phyloP scores from a whole-genome alignment of 1,139 yeast genomes.

The Scheffersomyces lignicola region DNA sequence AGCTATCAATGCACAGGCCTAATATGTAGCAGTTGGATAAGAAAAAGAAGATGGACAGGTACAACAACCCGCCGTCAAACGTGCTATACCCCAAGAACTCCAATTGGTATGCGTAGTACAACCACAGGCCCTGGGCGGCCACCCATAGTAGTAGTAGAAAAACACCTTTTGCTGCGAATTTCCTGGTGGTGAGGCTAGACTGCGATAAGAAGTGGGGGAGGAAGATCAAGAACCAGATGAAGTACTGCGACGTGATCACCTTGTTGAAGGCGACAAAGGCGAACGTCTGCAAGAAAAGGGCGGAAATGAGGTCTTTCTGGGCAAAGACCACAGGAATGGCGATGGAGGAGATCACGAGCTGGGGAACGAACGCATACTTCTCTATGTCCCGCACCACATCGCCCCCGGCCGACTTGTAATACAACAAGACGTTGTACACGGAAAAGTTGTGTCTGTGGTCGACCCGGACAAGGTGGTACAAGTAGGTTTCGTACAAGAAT shows the following conservation, averaged over 20 bases:
- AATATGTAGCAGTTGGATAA: conserved; percentile 64
- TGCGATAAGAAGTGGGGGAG: conserved; percentile 67
- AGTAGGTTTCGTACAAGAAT: conserved; percentile 74
- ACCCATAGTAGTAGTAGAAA: conserved; percentile 60
- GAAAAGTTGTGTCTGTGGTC: conserved; percentile 97
- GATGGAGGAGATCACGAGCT: conserved; percentile 58
- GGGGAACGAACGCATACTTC: conserved; percentile 80
- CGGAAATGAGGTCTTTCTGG: conserved; percentile 52
- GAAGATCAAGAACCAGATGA: conserved; percentile 87
- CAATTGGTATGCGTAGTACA: conserved; percentile 70
- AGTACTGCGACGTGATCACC: conserved; percentile 92
- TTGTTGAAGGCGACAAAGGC: conserved; percentile 89
- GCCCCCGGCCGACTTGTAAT: conserved; percentile 54
- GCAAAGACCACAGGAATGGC: conserved; percentile 63
- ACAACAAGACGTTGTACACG: conserved; percentile 75
- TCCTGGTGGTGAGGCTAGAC: conserved; percentile 30
- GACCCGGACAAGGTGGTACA: conserved; percentile 77
- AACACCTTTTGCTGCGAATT: conserved; percentile 28
- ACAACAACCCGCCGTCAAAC: conserved; percentile 62
- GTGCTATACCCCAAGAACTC: conserved; percentile 77
- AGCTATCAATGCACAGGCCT: conserved; percentile 55
- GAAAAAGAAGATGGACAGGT: conserved; percentile 66
- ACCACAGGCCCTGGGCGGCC: conserved; percentile 73
- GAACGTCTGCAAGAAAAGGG: conserved; percentile 85
- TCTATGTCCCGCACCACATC: conserved; percentile 23